These are phyloP conservation scores for Teratosphaeriaceae sp. DNA, from an alignment of 2,329 filamentous ascomycete species.

Conservation along the genomic window DNA sequence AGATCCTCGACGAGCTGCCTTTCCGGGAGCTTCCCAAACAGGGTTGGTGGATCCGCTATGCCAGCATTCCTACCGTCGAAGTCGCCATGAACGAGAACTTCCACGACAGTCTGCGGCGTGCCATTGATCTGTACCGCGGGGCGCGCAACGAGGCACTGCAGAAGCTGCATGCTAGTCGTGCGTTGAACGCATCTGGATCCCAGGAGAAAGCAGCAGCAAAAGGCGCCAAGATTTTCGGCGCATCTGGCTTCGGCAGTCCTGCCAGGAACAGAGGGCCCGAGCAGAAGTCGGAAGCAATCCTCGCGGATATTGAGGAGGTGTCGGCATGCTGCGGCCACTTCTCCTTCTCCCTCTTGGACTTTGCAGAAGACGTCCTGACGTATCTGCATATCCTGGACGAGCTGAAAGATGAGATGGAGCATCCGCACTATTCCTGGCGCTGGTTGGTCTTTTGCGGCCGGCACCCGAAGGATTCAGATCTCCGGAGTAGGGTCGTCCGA, in stretches of 20 bases:
- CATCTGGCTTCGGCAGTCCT: background rate
- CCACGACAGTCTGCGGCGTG: slow-evolving; percentile 70
- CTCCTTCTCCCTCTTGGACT: slow-evolving; percentile 82
- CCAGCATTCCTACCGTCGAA: slow-evolving; percentile 46
- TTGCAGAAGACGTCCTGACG: slow-evolving; percentile 79
- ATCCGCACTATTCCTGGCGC: slow-evolving; percentile 61
- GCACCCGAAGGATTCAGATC: background rate
- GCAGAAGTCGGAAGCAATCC: slow-evolving; percentile 51
- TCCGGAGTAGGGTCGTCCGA: too few species aligned
- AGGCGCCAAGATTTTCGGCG: background rate
- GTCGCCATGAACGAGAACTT: slow-evolving; percentile 76
- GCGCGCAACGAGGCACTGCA: slow-evolving; percentile 70
- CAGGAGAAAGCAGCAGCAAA: slow-evolving; percentile 43
- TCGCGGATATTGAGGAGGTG: slow-evolving; percentile 94
- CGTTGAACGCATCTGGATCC: slow-evolving; percentile 47
- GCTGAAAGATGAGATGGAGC: slow-evolving; percentile 60
- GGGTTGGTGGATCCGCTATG: background rate
- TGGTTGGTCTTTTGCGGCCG: slow-evolving; percentile 75
- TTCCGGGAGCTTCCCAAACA: slow-evolving; percentile 47
- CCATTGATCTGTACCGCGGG: slow-evolving; percentile 69
- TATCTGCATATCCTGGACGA: slow-evolving; percentile 83
- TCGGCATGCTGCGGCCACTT: slow-evolving; percentile 98
- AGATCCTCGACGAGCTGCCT: slow-evolving; percentile 80
- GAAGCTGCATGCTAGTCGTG: slow-evolving; percentile 73
- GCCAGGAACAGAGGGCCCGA: background rate